phyloP scores from a whole-genome alignment of 1,139 yeast genomes.

The Debaryomyces sp. region DNA sequence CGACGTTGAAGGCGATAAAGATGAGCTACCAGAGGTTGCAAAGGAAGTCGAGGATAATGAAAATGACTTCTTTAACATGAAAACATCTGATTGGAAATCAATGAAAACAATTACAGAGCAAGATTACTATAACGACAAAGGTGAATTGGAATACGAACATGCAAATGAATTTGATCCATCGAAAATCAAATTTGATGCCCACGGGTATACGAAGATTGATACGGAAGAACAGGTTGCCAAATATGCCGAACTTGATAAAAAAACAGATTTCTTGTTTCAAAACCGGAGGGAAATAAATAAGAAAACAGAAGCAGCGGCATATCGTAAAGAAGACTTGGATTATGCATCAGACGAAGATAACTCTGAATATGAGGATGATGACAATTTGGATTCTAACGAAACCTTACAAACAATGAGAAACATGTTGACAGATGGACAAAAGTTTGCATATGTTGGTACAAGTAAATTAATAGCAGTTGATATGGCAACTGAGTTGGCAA shows the following conservation, averaged over 20 bases:
- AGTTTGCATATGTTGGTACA: conserved; percentile 90
- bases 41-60: conserved; percentile 18
- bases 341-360: conserved; percentile 23
- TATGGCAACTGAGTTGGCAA: conserved; percentile 79
- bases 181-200: conserved; percentile 23
- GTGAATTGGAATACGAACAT: conserved; percentile 45
- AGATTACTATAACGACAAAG: conserved; percentile 55
- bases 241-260: conserved; percentile 71
- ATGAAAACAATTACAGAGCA: conserved; percentile 54
- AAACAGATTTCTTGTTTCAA: conserved; percentile 80
- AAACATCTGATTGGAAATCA: conserved; percentile 50
- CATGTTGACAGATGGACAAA: conserved; percentile 80
- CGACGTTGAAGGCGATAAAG: conserved; percentile 8
- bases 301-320: conserved; percentile 10
- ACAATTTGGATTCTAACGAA: conserved; percentile 52
- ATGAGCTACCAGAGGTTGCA: conserved; percentile 9
- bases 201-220: conserved; percentile 88
- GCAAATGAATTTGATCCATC: conserved; percentile 27
- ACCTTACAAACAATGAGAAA: conserved; percentile 81
- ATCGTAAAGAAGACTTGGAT: conserved; percentile 26
- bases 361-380: conserved; percentile 37
- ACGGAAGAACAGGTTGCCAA: conserved; percentile 85
- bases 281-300: conserved; percentile 14
- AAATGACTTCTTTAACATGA: conserved; percentile 40
- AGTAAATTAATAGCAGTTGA: conserved; percentile 75